Evolutionary conservation across 805 yeast genomes (phyloP).

Genomic region (Suhomyces sp.): DNA sequence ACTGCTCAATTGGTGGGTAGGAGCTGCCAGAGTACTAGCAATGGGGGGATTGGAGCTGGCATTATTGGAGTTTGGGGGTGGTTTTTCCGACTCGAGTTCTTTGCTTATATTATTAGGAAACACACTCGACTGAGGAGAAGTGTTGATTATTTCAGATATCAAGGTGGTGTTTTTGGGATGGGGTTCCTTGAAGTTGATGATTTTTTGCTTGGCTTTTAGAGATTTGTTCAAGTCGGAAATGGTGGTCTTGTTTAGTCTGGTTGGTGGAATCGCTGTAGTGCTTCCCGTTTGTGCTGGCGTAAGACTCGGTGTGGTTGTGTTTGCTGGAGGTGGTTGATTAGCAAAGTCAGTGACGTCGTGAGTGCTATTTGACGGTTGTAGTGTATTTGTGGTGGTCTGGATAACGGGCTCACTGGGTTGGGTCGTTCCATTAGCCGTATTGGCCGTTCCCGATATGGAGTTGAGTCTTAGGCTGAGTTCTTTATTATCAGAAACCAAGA

Average conservation of each 20-base stretch:
- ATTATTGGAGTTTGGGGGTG: background rate
- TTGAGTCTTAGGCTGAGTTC: conserved; percentile 5
- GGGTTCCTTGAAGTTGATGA: conserved; percentile 35
- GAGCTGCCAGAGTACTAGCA: background rate
- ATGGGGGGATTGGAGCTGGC: background rate
- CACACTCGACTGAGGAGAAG: conserved; percentile 27
- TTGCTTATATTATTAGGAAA: conserved; percentile 7
- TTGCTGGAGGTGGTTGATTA: background rate
- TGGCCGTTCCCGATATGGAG: background rate
- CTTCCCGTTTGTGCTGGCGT: background rate
- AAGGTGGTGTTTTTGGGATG: conserved; percentile 34
- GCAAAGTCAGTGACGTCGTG: background rate
- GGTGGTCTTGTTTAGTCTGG: conserved; percentile 24
- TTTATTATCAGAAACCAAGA: conserved; percentile 10
- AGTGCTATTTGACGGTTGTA: background rate
- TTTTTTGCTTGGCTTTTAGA: conserved; percentile 41
- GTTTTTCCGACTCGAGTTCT: background rate
- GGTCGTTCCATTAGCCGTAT: background rate
- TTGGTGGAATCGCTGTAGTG: background rate
- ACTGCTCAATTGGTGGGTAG: background rate
- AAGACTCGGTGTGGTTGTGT: background rate
- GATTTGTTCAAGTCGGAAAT: conserved; percentile 42
- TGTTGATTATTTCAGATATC: conserved; percentile 34
- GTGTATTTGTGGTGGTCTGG: background rate
- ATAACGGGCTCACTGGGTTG: background rate